Evolutionary conservation across 208 protist species (phyloP).

Genomic region (Leishmania major): DNA sequence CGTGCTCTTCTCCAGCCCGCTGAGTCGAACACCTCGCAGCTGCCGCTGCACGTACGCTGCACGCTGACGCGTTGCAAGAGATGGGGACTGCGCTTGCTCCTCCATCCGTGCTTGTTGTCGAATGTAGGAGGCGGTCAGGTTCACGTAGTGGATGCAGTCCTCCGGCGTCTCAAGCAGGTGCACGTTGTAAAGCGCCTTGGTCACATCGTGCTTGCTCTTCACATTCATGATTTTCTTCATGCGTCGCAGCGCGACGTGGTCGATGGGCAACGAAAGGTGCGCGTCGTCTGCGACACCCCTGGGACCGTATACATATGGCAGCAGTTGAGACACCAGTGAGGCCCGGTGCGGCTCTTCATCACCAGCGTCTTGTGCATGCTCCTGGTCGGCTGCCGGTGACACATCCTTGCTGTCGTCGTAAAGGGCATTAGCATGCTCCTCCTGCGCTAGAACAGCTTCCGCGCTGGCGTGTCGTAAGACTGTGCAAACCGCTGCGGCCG

Average conservation of each 20-base stretch:
- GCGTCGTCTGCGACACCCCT: neutral
- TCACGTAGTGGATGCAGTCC: conserved; percentile 16
- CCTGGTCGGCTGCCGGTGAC: neutral
- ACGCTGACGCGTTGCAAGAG: neutral
- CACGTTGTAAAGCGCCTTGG: neutral
- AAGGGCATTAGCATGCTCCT: neutral
- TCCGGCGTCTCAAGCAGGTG: neutral
- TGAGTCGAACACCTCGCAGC: conserved; percentile 5
- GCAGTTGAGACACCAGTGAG: conserved; percentile 9
- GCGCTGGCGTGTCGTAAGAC: neutral
- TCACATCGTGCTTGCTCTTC: conserved; percentile 3
- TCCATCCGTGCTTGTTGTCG: conserved; percentile 18
- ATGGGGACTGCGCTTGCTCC: neutral
- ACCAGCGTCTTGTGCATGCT: neutral
- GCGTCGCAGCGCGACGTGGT: neutral
- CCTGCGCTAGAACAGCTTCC: neutral
- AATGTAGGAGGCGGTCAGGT: conserved; percentile 32
- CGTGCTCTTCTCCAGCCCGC: conserved; percentile 14
- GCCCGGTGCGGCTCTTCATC: neutral
- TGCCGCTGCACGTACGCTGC: conserved; percentile 6
- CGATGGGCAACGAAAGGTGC: conserved; percentile 11
- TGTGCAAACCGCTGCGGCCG: neutral
- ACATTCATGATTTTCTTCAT: conserved; percentile 10
- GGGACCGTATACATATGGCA: conserved; percentile 18
- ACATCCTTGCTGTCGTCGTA: neutral